phyloP scores from a whole-genome alignment of 2,329 filamentous ascomycete species.

The Aspergillus sergii region DNA sequence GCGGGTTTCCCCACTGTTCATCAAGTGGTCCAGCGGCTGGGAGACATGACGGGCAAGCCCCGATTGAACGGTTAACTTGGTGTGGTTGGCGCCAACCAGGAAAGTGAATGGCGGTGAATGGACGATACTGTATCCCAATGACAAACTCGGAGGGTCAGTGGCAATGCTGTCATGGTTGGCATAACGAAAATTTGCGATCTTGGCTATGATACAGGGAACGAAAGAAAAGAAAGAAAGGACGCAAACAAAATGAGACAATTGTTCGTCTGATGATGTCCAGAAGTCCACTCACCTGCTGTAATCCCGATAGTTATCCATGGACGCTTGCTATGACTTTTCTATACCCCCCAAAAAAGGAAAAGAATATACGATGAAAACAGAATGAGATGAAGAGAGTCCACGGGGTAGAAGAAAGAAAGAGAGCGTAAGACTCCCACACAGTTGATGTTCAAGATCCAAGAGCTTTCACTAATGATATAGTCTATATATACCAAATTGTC shows the following conservation, averaged over 20 bases:
- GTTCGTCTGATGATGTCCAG: background rate
- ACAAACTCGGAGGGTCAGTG: constrained; percentile 24
- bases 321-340: background rate
- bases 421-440: background rate
- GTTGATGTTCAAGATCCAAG: background rate
- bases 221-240: background rate
- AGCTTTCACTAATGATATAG: background rate
- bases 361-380: background rate
- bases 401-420: background rate
- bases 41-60: constrained; percentile 49
- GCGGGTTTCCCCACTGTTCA: constrained; percentile 50
- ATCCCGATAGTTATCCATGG: constrained; percentile 34
- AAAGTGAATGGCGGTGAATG: constrained; percentile 50
- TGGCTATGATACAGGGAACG: background rate
- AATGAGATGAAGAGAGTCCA: background rate
- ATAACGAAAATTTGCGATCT: constrained; percentile 4
- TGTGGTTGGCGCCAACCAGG: constrained; percentile 49
- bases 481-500: background rate
- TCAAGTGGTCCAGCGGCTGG: constrained; percentile 45
- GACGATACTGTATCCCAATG: constrained; percentile 40
- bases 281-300: constrained; percentile 34
- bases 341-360: too few species aligned
- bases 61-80: constrained; percentile 50
- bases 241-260: background rate
- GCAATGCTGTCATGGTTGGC: constrained; percentile 17